Conservation (phyloP, 2,329 filamentous ascomycete genomes). For the Cytospora leucostoma region DNA sequence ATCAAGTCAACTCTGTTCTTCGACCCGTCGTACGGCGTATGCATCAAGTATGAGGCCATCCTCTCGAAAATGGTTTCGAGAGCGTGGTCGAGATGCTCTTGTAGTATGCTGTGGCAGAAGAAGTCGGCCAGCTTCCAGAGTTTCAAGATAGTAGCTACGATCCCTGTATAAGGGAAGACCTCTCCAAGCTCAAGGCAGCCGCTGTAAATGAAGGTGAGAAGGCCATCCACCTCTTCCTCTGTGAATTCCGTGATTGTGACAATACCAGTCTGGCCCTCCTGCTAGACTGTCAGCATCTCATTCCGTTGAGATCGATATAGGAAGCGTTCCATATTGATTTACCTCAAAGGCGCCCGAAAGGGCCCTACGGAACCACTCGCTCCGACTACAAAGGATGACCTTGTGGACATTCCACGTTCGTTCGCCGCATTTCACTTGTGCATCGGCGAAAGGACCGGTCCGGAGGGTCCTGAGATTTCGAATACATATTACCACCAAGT, state of each 20-base stretch:
- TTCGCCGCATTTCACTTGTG: background rate
- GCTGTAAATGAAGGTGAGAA: constrained; percentile 1
- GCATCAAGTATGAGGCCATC: background rate
- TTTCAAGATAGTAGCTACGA: background rate
- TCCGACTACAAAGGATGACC: background rate
- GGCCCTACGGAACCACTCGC: background rate
- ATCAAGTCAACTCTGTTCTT: background rate
- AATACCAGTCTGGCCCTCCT: background rate
- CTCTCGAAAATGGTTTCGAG: background rate
- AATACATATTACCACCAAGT: no score
- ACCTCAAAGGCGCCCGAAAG: background rate
- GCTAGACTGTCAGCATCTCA: background rate
- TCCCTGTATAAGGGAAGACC: background rate
- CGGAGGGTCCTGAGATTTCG: background rate
- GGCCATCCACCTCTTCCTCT: background rate
- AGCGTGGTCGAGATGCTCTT: background rate
- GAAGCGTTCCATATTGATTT: background rate
- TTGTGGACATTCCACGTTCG: background rate
- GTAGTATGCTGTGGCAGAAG: background rate
- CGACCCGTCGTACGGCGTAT: background rate
- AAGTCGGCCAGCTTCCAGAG: constrained; percentile 3
- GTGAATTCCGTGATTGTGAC: background rate
- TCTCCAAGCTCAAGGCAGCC: background rate
- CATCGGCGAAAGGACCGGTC: background rate
- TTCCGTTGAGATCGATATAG: background rate